Conservation (phyloP, 1,139 yeast species). For the Lodderomyces orthopsilosis region DNA sequence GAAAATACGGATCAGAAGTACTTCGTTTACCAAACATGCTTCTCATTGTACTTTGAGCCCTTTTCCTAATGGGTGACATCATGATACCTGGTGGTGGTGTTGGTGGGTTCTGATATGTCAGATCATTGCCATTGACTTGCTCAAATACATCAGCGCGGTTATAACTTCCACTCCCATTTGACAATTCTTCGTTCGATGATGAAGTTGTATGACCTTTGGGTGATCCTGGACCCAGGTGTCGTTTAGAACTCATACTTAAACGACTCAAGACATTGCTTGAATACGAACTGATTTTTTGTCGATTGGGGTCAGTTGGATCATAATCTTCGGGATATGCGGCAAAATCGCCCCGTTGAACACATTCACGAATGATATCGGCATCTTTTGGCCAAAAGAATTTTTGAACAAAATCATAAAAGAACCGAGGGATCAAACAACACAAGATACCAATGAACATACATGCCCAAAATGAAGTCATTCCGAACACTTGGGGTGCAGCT, state of each 20-base stretch:
- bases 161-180: background rate
- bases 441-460: slow-evolving; percentile 69
- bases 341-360: slow-evolving; percentile 58
- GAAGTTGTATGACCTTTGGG: background rate
- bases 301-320: slow-evolving; percentile 62
- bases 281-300: slow-evolving; percentile 37
- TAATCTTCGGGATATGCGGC: slow-evolving; percentile 55
- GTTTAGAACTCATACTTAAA: slow-evolving; percentile 16
- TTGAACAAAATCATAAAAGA: slow-evolving; percentile 60
- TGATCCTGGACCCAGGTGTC: background rate
- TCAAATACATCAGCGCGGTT: slow-evolving; percentile 7
- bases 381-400: slow-evolving; percentile 72
- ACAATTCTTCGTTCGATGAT: slow-evolving; percentile 1
- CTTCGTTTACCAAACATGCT: slow-evolving; percentile 11
- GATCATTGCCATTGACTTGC: background rate
- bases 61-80: slow-evolving; percentile 9
- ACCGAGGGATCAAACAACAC: slow-evolving; percentile 75
- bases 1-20: slow-evolving; percentile 9
- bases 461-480: slow-evolving; percentile 78
- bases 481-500: slow-evolving; percentile 73
- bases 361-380: slow-evolving; percentile 83
- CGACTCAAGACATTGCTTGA: slow-evolving; percentile 20
- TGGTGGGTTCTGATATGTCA: slow-evolving; percentile 8
- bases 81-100: slow-evolving; percentile 16
- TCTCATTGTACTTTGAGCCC: slow-evolving; percentile 6